Conservation (phyloP, 805 yeast species). For the Ogataea ganodermae region DNA sequence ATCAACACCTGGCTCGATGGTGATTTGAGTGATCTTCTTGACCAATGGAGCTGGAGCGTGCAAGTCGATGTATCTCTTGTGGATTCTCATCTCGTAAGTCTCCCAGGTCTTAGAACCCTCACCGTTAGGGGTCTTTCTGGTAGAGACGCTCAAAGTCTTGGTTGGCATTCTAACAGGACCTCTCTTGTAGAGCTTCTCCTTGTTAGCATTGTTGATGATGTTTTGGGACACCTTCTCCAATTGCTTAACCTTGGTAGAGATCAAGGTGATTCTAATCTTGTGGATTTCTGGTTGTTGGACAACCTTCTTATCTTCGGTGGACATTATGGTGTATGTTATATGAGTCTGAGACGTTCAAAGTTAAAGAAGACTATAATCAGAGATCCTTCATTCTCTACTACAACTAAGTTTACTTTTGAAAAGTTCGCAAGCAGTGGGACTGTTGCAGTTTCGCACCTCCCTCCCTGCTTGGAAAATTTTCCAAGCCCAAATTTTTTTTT, state of each 20-base stretch:
- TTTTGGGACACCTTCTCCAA: conserved; percentile 93
- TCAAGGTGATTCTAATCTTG: conserved; percentile 98
- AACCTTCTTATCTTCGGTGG: conserved; percentile 79
- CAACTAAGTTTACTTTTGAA: conserved; percentile 1
- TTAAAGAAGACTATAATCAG: conserved; percentile 13
- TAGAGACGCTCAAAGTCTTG: conserved; percentile 94
- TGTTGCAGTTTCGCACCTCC: background rate
- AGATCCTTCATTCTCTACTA: background rate
- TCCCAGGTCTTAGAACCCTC: conserved; percentile 99
- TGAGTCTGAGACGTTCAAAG: conserved; percentile 41
- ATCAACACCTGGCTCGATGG: conserved; percentile 99
- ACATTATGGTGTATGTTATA: conserved; percentile 49
- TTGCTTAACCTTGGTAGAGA: conserved; percentile 98
- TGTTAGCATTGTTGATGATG: conserved; percentile 86
- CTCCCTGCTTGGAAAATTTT: conserved; percentile 12
- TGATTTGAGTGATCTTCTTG: conserved; percentile 95
- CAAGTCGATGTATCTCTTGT: conserved; percentile 99
- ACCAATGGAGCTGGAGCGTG: conserved; percentile 93
- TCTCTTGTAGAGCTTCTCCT: conserved; percentile 83
- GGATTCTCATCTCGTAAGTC: conserved; percentile 99
- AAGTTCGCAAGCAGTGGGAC: conserved; percentile 1
- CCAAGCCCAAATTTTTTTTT: background rate
- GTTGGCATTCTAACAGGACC: conserved; percentile 99
- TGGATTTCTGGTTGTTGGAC: conserved; percentile 80
- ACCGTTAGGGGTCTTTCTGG: conserved; percentile 99